Conservation (phyloP, 179 eudicot genomes). For the Nepenthes alata region DNA sequence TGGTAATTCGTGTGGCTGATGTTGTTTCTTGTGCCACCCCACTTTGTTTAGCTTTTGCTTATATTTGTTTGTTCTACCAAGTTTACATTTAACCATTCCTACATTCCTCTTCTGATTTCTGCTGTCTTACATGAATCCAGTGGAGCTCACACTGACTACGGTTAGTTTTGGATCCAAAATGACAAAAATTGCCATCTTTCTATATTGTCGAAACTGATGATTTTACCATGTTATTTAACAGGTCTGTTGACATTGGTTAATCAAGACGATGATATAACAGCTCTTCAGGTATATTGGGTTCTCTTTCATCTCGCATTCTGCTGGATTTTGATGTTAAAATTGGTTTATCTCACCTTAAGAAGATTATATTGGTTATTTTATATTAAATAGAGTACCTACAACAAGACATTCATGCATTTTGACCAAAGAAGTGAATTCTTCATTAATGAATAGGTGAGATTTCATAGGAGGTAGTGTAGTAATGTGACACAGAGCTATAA, state of each 20-base stretch:
- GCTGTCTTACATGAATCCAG: constrained; percentile 27
- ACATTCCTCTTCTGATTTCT: constrained; percentile 7
- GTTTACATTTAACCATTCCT: neutral
- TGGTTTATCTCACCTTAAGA: too few species aligned
- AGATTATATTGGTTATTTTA: too few species aligned
- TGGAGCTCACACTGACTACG: constrained; percentile 95
- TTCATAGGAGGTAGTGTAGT: too few species aligned
- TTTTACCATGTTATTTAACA: constrained; percentile 17
- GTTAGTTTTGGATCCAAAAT: constrained; percentile 24
- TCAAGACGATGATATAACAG: constrained; percentile 78
- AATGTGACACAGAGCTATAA: too few species aligned
- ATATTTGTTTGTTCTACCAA: constrained; percentile 4
- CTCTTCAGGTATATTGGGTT: constrained; percentile 62
- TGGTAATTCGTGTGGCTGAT: constrained; percentile 33
- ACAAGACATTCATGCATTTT: too few species aligned
- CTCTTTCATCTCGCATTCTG: neutral
- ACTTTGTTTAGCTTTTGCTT: neutral
- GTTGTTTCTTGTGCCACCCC: constrained; percentile 1
- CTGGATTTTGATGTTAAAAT: too few species aligned
- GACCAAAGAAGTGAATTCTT: neutral
- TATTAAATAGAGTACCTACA: too few species aligned
- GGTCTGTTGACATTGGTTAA: constrained; percentile 85
- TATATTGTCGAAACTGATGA: neutral
- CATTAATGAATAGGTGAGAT: neutral
- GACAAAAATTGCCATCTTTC: constrained; percentile 1